Conservation (phyloP, 352 stramenopile species). For the Phytophthora foliorum region DNA sequence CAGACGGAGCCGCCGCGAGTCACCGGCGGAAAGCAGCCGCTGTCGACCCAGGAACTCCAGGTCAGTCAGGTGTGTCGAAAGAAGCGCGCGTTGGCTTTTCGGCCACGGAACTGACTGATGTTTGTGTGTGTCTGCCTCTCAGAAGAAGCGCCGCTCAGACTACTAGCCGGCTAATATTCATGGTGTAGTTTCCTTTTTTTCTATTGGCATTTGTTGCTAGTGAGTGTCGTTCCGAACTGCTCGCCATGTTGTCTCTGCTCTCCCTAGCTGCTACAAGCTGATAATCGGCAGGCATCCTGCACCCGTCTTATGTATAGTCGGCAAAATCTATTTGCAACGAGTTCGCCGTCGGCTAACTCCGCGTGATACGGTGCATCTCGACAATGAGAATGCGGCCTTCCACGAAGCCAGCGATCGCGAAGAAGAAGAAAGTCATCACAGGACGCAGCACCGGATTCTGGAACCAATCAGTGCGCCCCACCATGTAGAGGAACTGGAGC, state of each 20-base stretch:
- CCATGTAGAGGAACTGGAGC: constrained; percentile 65
- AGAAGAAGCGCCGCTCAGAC: constrained; percentile 74
- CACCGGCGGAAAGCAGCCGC: constrained; percentile 61
- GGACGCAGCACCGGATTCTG: constrained; percentile 82
- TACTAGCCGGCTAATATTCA: constrained; percentile 47
- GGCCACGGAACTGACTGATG: constrained; percentile 15
- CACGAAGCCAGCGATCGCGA: constrained; percentile 45
- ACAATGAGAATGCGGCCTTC: constrained; percentile 64
- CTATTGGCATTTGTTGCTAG: constrained; percentile 32
- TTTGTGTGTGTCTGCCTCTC: constrained; percentile 11
- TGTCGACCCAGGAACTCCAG: constrained; percentile 61
- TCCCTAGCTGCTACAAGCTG: constrained; percentile 23
- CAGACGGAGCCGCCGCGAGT: constrained; percentile 33
- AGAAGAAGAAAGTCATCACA: constrained; percentile 66
- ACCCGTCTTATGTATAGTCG: constrained; percentile 30
- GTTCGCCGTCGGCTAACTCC: constrained; percentile 38
- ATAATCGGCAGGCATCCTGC: constrained; percentile 18
- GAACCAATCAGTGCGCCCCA: constrained; percentile 76
- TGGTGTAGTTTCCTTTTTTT: constrained; percentile 36
- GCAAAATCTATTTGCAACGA: constrained; percentile 2
- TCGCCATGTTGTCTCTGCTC: constrained; percentile 34
- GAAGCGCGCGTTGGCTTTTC: constrained; percentile 10
- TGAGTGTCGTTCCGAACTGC: constrained; percentile 17
- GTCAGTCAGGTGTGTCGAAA: constrained; percentile 75
- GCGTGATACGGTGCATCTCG: constrained; percentile 66